phyloP scores from a whole-genome alignment of 2,329 filamentous ascomycete genomes.

The Geosmithia putterillii region DNA sequence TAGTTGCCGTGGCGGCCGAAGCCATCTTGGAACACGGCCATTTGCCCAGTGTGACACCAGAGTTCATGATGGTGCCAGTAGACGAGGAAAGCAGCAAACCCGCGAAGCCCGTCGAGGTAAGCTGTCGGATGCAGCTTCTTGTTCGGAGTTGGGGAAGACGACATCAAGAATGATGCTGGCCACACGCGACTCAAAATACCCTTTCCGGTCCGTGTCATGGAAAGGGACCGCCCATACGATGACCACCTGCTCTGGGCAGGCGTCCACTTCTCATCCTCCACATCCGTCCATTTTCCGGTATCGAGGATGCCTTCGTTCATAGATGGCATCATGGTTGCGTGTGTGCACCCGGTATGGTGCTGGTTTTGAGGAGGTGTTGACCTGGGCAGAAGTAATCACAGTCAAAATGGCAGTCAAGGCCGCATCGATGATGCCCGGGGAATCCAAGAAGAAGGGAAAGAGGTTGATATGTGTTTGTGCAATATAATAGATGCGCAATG shows the following conservation, averaged over 20 bases:
- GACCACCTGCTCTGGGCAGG: not conserved
- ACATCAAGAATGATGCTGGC: no score
- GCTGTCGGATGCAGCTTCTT: slow-evolving; percentile 34
- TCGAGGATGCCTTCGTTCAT: not conserved
- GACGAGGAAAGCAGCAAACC: slow-evolving; percentile 54
- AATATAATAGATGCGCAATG: no score
- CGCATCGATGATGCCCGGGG: no score
- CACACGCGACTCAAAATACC: not conserved
- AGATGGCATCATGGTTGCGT: not conserved
- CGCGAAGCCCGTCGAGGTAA: slow-evolving; percentile 51
- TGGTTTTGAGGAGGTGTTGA: not conserved
- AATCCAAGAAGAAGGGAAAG: no score
- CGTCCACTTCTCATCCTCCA: not conserved
- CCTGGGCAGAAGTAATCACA: no score
- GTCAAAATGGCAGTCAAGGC: no score
- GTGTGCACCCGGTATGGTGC: not conserved
- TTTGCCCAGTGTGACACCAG: slow-evolving; percentile 36
- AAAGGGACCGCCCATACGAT: not conserved
- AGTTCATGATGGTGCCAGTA: slow-evolving; percentile 50
- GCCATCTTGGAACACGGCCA: slow-evolving; percentile 34
- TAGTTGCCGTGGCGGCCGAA: slow-evolving; percentile 37
- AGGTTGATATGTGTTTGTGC: no score
- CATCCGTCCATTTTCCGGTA: not conserved
- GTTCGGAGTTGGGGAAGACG: slow-evolving; percentile 1
- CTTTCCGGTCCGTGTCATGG: not conserved